Evolutionary conservation across 1,284 basidiomycete genomes (phyloP).

Genomic region (Malassezia japonica): DNA sequence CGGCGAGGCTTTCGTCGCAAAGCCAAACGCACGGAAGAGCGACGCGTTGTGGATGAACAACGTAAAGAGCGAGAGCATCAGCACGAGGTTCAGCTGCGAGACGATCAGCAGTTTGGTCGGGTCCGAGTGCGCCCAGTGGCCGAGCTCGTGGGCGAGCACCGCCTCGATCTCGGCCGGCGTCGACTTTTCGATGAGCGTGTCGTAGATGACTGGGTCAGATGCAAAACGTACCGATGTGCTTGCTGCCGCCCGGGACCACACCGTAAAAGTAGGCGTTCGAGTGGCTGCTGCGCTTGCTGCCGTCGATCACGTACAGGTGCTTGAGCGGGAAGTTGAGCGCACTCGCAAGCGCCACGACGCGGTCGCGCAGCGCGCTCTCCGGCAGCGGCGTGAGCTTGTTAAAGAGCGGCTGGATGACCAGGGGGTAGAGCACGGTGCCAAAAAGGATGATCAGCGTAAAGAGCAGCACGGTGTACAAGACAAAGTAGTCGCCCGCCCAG

Average conservation of each 20-base stretch:
- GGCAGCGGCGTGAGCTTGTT: slow-evolving; percentile 84
- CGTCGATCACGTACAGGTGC: slow-evolving; percentile 92
- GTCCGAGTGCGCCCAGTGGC: slow-evolving; percentile 57
- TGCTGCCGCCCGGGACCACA: slow-evolving; percentile 41
- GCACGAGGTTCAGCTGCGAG: slow-evolving; percentile 75
- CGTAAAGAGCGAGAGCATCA: slow-evolving; percentile 77
- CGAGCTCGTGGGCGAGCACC: slow-evolving; percentile 70
- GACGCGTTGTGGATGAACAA: slow-evolving; percentile 73
- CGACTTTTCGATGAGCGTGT: slow-evolving; percentile 85
- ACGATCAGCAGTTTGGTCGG: slow-evolving; percentile 76
- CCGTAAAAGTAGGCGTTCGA: slow-evolving; percentile 63
- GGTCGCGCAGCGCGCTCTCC: slow-evolving; percentile 36
- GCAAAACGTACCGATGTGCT: slow-evolving; percentile 52
- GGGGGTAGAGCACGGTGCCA: slow-evolving; percentile 50
- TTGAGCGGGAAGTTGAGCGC: slow-evolving; percentile 80
- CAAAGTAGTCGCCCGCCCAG: slow-evolving; percentile 62
- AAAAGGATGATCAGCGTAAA: slow-evolving; percentile 62
- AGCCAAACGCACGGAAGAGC: slow-evolving; percentile 76
- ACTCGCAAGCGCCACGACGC: slow-evolving; percentile 35
- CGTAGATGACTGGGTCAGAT: slow-evolving; percentile 62
- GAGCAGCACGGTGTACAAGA: slow-evolving; percentile 41
- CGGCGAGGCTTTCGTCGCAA: slow-evolving; percentile 47
- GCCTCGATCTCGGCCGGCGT: slow-evolving; percentile 57
- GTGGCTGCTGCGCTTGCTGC: slow-evolving; percentile 85
- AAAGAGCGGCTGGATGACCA: slow-evolving; percentile 87